Conservation (phyloP, 148 eudicot genomes). For the Drosera capensis region DNA sequence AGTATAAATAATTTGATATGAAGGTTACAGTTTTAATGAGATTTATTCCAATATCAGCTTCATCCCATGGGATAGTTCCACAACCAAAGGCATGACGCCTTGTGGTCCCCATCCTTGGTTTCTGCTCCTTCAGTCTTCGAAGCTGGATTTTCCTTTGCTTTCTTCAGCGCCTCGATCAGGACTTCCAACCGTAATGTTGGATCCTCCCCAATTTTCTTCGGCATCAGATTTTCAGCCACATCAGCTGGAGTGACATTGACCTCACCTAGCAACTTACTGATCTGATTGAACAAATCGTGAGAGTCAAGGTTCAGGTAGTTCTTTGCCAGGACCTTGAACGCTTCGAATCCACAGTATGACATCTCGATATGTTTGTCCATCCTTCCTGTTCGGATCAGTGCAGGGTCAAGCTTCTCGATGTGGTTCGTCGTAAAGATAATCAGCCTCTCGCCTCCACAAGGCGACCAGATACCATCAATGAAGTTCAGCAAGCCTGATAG, state of each 20-base stretch:
- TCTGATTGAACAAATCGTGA: constrained; percentile 3
- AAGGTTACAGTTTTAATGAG: too few species aligned
- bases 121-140: too few species aligned
- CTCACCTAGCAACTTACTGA: constrained; percentile 3
- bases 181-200: not conserved
- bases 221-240: constrained; percentile 9
- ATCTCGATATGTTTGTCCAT: constrained; percentile 8
- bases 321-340: constrained; percentile 5
- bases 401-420: constrained; percentile 8
- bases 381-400: constrained; percentile 4
- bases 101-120: too few species aligned
- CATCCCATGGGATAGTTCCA: too few species aligned
- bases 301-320: constrained; percentile 4
- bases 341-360: constrained; percentile 5
- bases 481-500: constrained; percentile 8
- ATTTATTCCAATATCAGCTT: too few species aligned
- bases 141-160: constrained; percentile 7
- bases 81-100: too few species aligned
- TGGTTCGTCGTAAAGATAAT: constrained; percentile 5
- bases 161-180: constrained; percentile 4
- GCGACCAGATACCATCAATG: constrained; percentile 11
- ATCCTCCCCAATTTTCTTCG: constrained; percentile 3
- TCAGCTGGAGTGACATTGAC: constrained; percentile 5
- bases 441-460: constrained; percentile 8
- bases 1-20: too few species aligned